These are phyloP conservation scores for Didymella keratinophila DNA, from an alignment of 2,329 filamentous ascomycete genomes.

Conservation along the genomic window DNA sequence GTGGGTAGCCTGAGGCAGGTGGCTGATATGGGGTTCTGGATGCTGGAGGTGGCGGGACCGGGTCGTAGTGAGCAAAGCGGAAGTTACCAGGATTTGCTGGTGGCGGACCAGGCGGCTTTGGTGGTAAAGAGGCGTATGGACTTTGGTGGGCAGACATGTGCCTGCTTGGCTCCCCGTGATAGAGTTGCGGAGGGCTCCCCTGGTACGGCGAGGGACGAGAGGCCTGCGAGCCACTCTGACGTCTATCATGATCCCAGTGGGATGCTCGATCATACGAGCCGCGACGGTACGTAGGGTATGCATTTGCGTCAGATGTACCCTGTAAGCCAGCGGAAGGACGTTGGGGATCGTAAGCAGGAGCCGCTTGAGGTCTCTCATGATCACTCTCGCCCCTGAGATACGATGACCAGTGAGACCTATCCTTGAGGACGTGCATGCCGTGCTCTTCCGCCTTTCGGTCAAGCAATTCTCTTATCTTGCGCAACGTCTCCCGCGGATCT, in stretches of 20 bases:
- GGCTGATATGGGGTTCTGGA: conserved; percentile 32
- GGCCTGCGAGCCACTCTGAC: conserved; percentile 39
- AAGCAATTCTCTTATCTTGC: conserved; percentile 38
- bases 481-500: conserved; percentile 36
- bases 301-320: conserved; percentile 29
- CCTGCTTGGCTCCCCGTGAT: conserved; percentile 33
- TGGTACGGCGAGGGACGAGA: conserved; percentile 38
- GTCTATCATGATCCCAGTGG: conserved; percentile 40
- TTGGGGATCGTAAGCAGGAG: conserved; percentile 34
- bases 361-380: background rate
- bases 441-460: conserved; percentile 37
- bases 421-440: conserved; percentile 25
- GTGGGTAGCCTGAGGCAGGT: conserved; percentile 34
- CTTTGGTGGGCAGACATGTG: conserved; percentile 41
- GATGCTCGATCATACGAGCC: conserved; percentile 37
- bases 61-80: conserved; percentile 49
- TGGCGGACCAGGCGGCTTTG: conserved; percentile 42
- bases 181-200: conserved; percentile 35
- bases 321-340: conserved; percentile 36
- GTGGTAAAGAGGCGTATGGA: conserved; percentile 43
- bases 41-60: conserved; percentile 32
- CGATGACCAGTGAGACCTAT: conserved; percentile 25
- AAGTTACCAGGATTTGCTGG: conserved; percentile 41
- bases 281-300: conserved; percentile 30
- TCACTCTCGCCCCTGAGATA: conserved; percentile 18